Evolutionary conservation across 2,329 filamentous ascomycete genomes (phyloP).

Genomic region (Arthrobotrys sphaeroides): DNA sequence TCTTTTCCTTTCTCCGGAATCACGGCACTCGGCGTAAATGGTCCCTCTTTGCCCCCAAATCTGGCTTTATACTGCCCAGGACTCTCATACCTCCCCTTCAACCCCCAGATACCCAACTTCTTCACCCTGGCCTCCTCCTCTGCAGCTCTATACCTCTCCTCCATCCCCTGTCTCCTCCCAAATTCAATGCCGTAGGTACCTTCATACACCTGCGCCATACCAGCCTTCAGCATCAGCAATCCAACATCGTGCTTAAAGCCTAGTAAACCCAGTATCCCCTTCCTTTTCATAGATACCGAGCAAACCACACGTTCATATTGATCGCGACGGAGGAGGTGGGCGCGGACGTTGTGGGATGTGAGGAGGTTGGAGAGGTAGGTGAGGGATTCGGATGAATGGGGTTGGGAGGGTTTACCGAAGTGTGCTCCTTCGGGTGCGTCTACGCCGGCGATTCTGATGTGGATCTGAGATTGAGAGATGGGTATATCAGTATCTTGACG

Average conservation of each 20-base stretch:
- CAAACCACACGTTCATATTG: constrained; percentile 93
- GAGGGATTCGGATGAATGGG: constrained; percentile 81
- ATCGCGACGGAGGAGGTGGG: constrained; percentile 83
- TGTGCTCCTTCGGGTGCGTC: constrained; percentile 94
- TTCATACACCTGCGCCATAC: constrained; percentile 86
- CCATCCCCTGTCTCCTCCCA: constrained; percentile 70
- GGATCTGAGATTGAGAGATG: constrained; percentile 74
- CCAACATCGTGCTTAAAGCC: constrained; percentile 82
- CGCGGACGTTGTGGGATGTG: constrained; percentile 76
- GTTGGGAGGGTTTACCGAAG: constrained; percentile 88
- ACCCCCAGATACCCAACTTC: constrained; percentile 79
- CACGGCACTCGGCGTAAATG: constrained; percentile 38
- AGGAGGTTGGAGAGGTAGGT: constrained; percentile 81
- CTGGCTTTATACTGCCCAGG: constrained; percentile 53
- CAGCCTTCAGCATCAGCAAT: constrained; percentile 84
- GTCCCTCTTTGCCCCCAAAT: constrained; percentile 43
- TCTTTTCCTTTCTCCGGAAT: constrained; percentile 17
- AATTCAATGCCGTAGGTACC: constrained; percentile 75
- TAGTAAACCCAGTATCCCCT: constrained; percentile 61
- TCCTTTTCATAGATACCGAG: constrained; percentile 77
- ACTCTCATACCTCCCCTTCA: constrained; percentile 61
- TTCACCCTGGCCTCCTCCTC: constrained; percentile 70
- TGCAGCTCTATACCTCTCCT: constrained; percentile 63
- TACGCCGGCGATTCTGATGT: constrained; percentile 87
- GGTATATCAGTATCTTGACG: not conserved